These are phyloP conservation scores for Verticillium alfalfae DNA, from an alignment of 2,329 filamentous ascomycete genomes.

Conservation along the genomic window DNA sequence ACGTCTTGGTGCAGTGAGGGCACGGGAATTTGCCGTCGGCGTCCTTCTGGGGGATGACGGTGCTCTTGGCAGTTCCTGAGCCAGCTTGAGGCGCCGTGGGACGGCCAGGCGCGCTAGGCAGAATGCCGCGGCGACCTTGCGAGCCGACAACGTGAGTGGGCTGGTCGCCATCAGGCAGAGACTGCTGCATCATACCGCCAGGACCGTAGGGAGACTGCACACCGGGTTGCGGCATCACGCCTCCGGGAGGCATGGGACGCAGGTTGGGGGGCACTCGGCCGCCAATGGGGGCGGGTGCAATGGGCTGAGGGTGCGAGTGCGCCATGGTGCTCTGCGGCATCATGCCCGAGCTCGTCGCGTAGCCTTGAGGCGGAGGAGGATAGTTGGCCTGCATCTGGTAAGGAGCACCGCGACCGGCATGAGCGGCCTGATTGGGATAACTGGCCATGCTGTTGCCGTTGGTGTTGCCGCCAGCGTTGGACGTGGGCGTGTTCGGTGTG, in stretches of 20 bases:
- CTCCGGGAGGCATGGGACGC: constrained; percentile 66
- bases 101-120: constrained; percentile 84
- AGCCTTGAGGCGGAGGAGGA: constrained; percentile 47
- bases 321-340: constrained; percentile 62
- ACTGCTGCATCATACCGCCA: constrained; percentile 49
- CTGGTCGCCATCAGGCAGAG: constrained; percentile 52
- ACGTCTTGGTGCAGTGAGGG: constrained; percentile 96
- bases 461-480: constrained; percentile 54
- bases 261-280: constrained; percentile 53
- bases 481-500: constrained; percentile 57
- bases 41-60: constrained; percentile 87
- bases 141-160: constrained; percentile 92
- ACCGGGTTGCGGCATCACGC: constrained; percentile 53
- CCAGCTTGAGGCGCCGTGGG: constrained; percentile 70
- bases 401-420: constrained; percentile 40
- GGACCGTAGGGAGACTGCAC: constrained; percentile 57
- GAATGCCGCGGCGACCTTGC: constrained; percentile 83
- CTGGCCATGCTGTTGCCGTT: constrained; percentile 50
- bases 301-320: constrained; percentile 67
- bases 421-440: constrained; percentile 43
- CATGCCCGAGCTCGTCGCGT: constrained; percentile 53
- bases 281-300: constrained; percentile 64
- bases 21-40: constrained; percentile 97
- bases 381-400: constrained; percentile 54
- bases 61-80: constrained; percentile 66